Evolutionary conservation across 176 grass and related monocot genomes (phyloP), one percentile per base, ranked within the genome.

Genomic region (Melocanna baccifera): DNA sequence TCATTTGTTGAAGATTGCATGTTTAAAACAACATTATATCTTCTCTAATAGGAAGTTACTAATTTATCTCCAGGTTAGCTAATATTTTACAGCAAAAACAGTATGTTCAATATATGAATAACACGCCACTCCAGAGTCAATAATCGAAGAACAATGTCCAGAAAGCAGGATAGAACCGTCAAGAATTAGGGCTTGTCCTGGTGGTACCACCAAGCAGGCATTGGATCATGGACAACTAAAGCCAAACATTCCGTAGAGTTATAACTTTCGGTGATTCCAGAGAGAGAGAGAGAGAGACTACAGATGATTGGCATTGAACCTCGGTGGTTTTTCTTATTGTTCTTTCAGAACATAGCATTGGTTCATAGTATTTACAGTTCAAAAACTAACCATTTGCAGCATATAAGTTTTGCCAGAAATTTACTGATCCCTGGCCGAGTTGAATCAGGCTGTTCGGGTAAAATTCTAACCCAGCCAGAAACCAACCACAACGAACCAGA

Each of bases 251-350:
- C 19, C 26, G 19, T 0, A 64, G 20, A 77, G 47, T 12, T 52
- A 61, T 69, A 70, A 87, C 77, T 34, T 36, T 50, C 47, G 7
- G 4, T 80, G 61, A 42, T 84, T 72, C 81, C 34, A 70, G 2
- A 52, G 65, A 42, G 22, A 69, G 45, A 7, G 40, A 7, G 9
- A 12, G 12, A 59, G 56, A 25, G 11, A 79, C 1, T 57, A 69
- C 3, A 5, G 56, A 4, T 18, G 22, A 43, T 13, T 34, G 43
- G 25, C 56, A 29, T 43, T 29, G 48, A 52, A 12, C 48, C 20
- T 45, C 7, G 37, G 3, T 67, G 37, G 15, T 56, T 56, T 67
- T 52, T 43, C 28, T 39, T 52, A 59, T 50, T 56, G 26, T 39
- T 87, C 78, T 77, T 83, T 68, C 41, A 1, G 9, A 39, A 77